Evolutionary conservation across 306 rosid species (phyloP), one percentile per base, ranked within the genome.

Genomic region (Ammopiptanthus mongolicus): DNA sequence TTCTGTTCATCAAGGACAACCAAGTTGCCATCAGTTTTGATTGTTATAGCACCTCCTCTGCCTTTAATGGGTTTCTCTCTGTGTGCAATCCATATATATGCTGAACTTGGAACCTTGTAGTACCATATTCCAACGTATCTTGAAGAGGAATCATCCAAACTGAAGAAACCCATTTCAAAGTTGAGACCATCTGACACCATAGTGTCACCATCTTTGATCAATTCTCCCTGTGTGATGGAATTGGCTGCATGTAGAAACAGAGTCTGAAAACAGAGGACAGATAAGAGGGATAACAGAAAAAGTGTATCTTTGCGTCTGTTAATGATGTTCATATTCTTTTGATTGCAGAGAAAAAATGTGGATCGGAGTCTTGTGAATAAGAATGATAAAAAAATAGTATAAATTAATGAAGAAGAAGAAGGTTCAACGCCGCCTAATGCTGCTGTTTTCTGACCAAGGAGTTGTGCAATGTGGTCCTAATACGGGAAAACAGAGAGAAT

Each of bases 61-160:
- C 53, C 82, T 0, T 22, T n/a, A 12, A 91, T 50, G 5, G 97
- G 93, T 0, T 2, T 74, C 0, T 69, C 86, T 76, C 92, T 84
- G 59, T 91, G 88, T 5, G 92, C 97, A 10, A 88, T 90, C 97
- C 97, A 91, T 4, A 82, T 52, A 33, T 51, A 56, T 0, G 84
- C 3, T 0, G 1, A 10, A 3, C 29, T 51, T 0, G 83, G 28
- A 67, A 84, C 31, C 1, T 75, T 76, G 59, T 55, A 25, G 75
- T 88, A 88, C 90, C 93, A 84, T 22, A 91, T 85, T 3, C 97
- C 97, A 9, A 91, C 83, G 50, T 80, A 91, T 31, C 92, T 78
- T 3, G 8, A 69, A 2, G 89, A 28, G 4, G 87, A 75, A 28
- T 82, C 82, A 4, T 0, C 59, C 1, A 74, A 87, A 80, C 84